Evolutionary conservation across 352 stramenopile species (phyloP).

Genomic region (Globisporangium acanthophoron): DNA sequence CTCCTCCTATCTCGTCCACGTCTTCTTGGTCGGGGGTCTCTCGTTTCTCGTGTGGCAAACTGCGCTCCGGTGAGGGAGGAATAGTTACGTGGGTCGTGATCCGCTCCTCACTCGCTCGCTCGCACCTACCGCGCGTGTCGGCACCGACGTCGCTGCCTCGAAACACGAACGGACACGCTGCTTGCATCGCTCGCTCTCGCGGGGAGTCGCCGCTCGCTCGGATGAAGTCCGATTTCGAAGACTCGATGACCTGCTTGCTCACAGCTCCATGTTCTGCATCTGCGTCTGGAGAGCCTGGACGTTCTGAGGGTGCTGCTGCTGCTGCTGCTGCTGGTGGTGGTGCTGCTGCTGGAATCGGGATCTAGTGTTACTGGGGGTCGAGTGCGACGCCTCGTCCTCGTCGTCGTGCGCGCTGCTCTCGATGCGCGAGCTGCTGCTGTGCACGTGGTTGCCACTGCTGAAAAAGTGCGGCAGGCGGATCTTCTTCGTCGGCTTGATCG

Average conservation of each 20-base stretch:
- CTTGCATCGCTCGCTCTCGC: too few relatives aligned
- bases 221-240: not conserved
- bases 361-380: conserved; percentile 69
- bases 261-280: conserved; percentile 79
- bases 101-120: too few relatives aligned
- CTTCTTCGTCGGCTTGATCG: conserved; percentile 88
- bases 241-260: conserved; percentile 9
- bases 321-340: conserved; percentile 27
- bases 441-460: conserved; percentile 41
- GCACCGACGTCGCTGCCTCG: not conserved
- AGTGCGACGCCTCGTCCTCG: conserved; percentile 49
- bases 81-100: too few relatives aligned
- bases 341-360: conserved; percentile 39
- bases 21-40: not conserved
- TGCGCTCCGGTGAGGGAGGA: not conserved
- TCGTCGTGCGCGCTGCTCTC: conserved; percentile 61
- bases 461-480: conserved; percentile 85
- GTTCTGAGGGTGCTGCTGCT: conserved; percentile 15
- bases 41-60: not conserved
- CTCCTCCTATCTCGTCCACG: not conserved
- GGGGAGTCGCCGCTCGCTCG: not conserved
- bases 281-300: conserved; percentile 43
- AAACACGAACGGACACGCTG: not conserved
- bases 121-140: not conserved
- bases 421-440: conserved; percentile 45